Evolutionary conservation across 2,329 filamentous ascomycete species (phyloP), one percentile per base, ranked within the genome.

Genomic region (Aspergillus sp.): DNA sequence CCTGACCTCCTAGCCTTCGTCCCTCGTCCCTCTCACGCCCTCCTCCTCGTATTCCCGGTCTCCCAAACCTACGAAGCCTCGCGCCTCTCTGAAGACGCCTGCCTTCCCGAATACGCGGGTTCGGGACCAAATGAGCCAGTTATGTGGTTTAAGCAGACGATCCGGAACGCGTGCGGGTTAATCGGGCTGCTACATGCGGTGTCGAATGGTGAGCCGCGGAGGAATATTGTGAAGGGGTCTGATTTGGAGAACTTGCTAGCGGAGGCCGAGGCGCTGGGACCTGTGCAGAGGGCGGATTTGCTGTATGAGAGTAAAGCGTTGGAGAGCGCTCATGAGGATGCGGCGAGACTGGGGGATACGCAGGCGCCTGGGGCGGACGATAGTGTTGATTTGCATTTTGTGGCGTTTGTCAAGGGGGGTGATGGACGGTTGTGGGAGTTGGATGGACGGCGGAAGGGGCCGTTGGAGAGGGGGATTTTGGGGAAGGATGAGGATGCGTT

Each of bases 61-160:
- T 88, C 82, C 46, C 75, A 82, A 43, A 78, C 80, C 38, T 96
- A 95, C 77, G 86, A 95, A 71, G 79, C 77, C 51, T 82, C 85
- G 63, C 85, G 90, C 27, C 67, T 79, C 49, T 75, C 81, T 39
- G 90, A 95, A 73, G 90, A 96, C 70, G 73, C 74, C 44, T 65
- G 77, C 19, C 73, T 74, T 38, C 56, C 72, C 2, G 80, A 83
- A 35, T 95, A 95, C 72, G 64, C 67, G 0, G 86, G 85, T 39
- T 76, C 74, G 15, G 90, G 90, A 1, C 70, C 78, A 0, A 63
- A 61, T 0, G 88, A 96, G 63, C 84, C 88, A 4, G 88, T 96
- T 0, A 62, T 95, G 6, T 98, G 91, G 93, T 97, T 90, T 77
- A 86, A 82, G 58, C 91, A 97, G 73, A 97, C 90, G 0, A 96